Percentiles rank a stretch among this genome's conserved stretches.
Conservation (phyloP, 2,329 filamentous ascomycete species). For the Cladosporium sphaerospermum region DNA sequence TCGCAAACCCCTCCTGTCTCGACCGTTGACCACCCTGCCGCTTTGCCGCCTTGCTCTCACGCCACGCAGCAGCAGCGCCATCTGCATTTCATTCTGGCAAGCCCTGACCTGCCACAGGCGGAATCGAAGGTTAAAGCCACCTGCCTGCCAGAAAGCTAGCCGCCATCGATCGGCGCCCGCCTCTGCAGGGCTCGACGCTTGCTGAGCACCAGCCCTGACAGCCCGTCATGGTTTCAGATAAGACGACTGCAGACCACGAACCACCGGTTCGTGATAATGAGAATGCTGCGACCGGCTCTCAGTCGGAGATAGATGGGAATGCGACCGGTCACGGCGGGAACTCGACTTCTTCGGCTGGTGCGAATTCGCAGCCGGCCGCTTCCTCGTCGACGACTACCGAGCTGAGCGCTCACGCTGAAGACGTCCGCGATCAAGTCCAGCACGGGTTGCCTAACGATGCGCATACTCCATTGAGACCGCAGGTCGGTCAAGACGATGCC, state of each 20-base stretch:
- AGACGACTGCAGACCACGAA: background rate
- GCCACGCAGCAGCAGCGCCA: slow-evolving; percentile 1
- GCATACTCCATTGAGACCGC: background rate
- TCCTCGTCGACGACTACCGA: background rate
- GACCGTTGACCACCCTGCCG: background rate
- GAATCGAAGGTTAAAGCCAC: slow-evolving; percentile 4
- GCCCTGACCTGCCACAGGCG: background rate
- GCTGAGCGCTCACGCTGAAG: background rate
- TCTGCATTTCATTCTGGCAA: background rate
- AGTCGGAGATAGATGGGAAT: background rate
- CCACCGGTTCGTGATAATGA: background rate
- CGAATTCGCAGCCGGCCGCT: too few species aligned
- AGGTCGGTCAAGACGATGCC: background rate
- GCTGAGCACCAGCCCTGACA: background rate
- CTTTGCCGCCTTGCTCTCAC: background rate
- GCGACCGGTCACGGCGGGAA: background rate
- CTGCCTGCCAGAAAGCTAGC: background rate
- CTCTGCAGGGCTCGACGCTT: background rate
- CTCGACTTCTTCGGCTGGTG: too few species aligned
- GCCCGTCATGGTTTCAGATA: background rate
- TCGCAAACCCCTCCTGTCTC: background rate
- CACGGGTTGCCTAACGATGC: background rate
- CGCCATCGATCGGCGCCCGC: slow-evolving; percentile 2
- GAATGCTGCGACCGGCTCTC: background rate
- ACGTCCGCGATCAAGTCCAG: background rate